Evolutionary conservation across 192 early-diverging fungal species (phyloP).

Genomic region (Gryganskiella cystojenkinii): DNA sequence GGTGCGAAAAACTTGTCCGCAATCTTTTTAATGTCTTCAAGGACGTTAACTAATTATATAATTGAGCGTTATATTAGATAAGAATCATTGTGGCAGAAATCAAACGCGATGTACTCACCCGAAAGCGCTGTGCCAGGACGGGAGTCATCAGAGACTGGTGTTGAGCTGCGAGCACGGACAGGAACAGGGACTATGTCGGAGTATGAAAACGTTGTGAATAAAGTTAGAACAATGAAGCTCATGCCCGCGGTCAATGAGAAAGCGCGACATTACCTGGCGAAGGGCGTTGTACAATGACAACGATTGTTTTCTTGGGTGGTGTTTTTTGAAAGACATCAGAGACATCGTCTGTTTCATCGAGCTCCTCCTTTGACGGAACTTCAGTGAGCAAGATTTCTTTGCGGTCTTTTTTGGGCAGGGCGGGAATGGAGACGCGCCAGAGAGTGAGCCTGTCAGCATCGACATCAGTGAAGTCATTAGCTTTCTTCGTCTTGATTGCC

Average conservation of each 20-base stretch:
- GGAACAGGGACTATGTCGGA: neutral
- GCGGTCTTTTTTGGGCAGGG: too few species aligned
- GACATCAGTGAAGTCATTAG: neutral
- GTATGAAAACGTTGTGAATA: neutral
- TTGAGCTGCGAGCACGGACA: neutral
- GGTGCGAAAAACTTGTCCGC: neutral
- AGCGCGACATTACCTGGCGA: slow-evolving; percentile 18
- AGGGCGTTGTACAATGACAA: slow-evolving; percentile 11
- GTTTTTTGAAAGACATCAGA: neutral
- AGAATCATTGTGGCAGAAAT: neutral
- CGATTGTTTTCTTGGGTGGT: slow-evolving; percentile 13
- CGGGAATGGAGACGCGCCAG: slow-evolving; percentile 11
- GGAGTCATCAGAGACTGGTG: neutral
- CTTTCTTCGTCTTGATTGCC: slow-evolving; percentile 2
- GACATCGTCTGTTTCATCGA: too few species aligned
- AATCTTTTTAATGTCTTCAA: neutral
- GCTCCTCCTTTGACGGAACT: too few species aligned
- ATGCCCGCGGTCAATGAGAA: too few species aligned
- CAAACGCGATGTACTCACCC: too few species aligned
- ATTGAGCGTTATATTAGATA: neutral
- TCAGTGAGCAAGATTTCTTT: too few species aligned
- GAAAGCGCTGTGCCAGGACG: neutral
- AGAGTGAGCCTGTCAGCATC: slow-evolving; percentile 4
- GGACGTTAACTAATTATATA: neutral
- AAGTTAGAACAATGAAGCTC: neutral